phyloP scores from a whole-genome alignment of 1,284 basidiomycete genomes.

The Moesziomyces aphidis region DNA sequence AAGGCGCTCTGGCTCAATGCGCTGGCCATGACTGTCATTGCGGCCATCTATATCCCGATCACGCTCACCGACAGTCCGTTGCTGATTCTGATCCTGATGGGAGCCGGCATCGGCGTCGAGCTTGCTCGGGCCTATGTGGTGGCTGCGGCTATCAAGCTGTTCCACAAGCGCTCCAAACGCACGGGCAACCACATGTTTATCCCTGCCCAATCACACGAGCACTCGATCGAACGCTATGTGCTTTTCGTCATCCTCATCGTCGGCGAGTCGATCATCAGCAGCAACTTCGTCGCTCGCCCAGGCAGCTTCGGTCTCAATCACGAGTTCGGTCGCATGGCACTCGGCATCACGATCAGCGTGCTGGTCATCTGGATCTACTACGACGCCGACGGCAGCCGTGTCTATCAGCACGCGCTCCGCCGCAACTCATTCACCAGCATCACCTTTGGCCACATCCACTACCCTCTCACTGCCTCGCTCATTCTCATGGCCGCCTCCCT shows the following conservation, averaged over 20 bases:
- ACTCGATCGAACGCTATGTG: conserved; percentile 56
- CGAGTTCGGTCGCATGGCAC: conserved; percentile 54
- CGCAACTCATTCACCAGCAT: conserved; percentile 62
- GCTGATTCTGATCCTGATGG: conserved; percentile 47
- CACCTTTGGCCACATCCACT: conserved; percentile 64
- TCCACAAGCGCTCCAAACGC: conserved; percentile 46
- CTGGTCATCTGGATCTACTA: conserved; percentile 64
- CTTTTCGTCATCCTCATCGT: conserved; percentile 63
- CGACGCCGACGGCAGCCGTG: conserved; percentile 57
- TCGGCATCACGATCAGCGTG: conserved; percentile 60
- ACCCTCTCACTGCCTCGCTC: conserved; percentile 60
- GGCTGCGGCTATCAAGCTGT: conserved; percentile 39
- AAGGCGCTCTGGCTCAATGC: conserved; percentile 58
- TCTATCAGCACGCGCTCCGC: conserved; percentile 65
- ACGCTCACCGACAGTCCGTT: conserved; percentile 31
- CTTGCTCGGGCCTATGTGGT: conserved; percentile 49
- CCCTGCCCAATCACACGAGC: conserved; percentile 57
- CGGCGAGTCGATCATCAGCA: conserved; percentile 58
- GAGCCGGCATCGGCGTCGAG: conserved; percentile 54
- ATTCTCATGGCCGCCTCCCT: conserved; percentile 56
- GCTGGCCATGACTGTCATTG: conserved; percentile 40
- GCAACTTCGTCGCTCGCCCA: conserved; percentile 35
- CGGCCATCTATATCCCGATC: conserved; percentile 59
- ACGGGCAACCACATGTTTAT: conserved; percentile 55
- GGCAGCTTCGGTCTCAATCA: conserved; percentile 37